Base-by-base conservation (phyloP, 208 protist genomes). In the Leishmania lainsoni region DNA sequence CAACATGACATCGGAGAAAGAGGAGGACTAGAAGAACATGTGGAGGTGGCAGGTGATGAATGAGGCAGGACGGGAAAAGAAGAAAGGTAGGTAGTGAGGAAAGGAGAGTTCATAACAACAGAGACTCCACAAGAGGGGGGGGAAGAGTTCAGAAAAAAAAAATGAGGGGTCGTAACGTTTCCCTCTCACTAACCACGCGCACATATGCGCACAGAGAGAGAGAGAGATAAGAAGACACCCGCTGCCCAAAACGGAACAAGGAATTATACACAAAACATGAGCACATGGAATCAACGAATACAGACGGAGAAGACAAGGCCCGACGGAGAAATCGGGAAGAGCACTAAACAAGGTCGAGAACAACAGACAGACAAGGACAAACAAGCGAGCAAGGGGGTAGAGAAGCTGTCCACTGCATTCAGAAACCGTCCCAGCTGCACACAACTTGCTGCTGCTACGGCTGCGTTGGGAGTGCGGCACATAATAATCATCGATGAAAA, bases 201-300 rank as follows among this genome's bases (percentile, higher is more conserved):
- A 52, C 61, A 68, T 16, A 81, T n/a, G 56, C 42, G 45, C 66
- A 56, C 39, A 80, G 29, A 59, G 59, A 79, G 35, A 61, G 5
- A 61, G n/a, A n/a, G n/a, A n/a, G n/a, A n/a, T n/a, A n/a, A n/a
- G 56, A 61, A 61, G 22, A 20, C 56, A 12, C 22, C 4, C 56
- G n/a, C 17, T 0, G 10, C 56, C 56, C 56, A 14, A 61, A 61
- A 26, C 22, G 29, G 32, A 39, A n/a, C 35, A 39, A 39, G 2
- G 2, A 39, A 39, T 39, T 39, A 39, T 2, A 39, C 35, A 39
- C 35, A 66, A 35, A 17, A 66, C 59, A 12, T 17, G 10, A 66
- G n/a, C 32, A 17, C 59, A 39, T 12, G n/a, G 59, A 35, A n/a
- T 66, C 59, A 29, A 5, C 8, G 6, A n/a, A 17, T n/a, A 39